Evolutionary conservation across 1,139 yeast species (phyloP).

Genomic region (Ogataea hybrid): DNA sequence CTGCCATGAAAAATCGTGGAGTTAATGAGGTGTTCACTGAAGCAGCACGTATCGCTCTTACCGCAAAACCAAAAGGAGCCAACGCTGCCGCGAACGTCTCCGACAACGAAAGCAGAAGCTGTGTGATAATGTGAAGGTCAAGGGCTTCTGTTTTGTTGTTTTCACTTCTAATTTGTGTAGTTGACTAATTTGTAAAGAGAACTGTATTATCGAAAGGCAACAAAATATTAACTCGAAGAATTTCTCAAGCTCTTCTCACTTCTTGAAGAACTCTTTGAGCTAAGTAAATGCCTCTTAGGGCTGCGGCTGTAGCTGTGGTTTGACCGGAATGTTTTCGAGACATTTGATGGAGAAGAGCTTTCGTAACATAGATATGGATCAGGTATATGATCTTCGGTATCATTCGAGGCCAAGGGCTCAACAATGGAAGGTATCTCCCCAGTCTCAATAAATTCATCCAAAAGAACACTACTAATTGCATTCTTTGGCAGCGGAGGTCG

Average conservation of each 20-base stretch:
- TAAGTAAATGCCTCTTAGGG: conserved; percentile 2
- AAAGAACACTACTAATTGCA: conserved; percentile 22
- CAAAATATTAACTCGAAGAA: neutral
- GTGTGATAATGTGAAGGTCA: conserved; percentile 28
- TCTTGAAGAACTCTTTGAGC: neutral
- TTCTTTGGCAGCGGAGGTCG: conserved; percentile 18
- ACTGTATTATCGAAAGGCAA: neutral
- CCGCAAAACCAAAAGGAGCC: conserved; percentile 84
- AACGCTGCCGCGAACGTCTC: conserved; percentile 14
- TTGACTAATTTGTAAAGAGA: conserved; percentile 2
- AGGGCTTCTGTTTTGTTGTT: neutral
- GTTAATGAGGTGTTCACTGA: conserved; percentile 97
- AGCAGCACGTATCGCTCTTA: conserved; percentile 93
- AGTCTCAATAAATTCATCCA: conserved; percentile 30
- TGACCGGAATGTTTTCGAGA: conserved; percentile 9
- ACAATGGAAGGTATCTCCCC: conserved; percentile 25
- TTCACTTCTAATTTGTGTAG: conserved; percentile 6
- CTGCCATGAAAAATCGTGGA: conserved; percentile 91
- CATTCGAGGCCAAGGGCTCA: conserved; percentile 1
- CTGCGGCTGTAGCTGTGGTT: conserved; percentile 7
- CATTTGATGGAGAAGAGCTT: conserved; percentile 10
- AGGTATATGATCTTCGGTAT: conserved; percentile 9
- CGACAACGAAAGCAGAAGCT: conserved; percentile 17
- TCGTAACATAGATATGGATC: conserved; percentile 10
- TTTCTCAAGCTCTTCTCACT: neutral